A percentile compares a stretch with the other conserved stretches of the same genome.
Evolutionary conservation across 805 yeast species (phyloP).

Genomic region (Lipomyces yamanashiensis): DNA sequence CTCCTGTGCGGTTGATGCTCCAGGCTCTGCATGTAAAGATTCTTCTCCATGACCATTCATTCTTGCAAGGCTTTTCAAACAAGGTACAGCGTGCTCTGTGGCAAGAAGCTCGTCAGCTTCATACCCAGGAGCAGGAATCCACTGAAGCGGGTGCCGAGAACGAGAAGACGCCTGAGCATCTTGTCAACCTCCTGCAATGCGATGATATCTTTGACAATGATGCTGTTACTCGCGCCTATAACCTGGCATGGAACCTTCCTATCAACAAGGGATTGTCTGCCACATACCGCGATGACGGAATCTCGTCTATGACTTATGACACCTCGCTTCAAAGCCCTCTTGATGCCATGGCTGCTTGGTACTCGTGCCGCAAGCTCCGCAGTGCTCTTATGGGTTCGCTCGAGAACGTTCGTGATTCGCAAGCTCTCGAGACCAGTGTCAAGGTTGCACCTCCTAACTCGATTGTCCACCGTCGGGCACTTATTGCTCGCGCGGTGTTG

Average conservation of each 20-base stretch:
- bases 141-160: constrained; percentile 8
- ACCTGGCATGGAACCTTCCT: constrained; percentile 34
- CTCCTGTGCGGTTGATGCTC: constrained; percentile 39
- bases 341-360: constrained; percentile 44
- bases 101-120: constrained; percentile 40
- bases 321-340: constrained; percentile 39
- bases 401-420: constrained; percentile 19
- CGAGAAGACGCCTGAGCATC: constrained; percentile 36
- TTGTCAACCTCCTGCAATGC: constrained; percentile 24
- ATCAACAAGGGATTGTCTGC: constrained; percentile 19
- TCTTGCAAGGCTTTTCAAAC: constrained; percentile 31
- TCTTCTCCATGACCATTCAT: constrained; percentile 34
- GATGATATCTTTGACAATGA: constrained; percentile 41
- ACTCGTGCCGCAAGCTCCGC: constrained; percentile 39
- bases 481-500: constrained; percentile 41
- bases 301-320: constrained; percentile 37
- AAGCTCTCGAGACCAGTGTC: constrained; percentile 25
- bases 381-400: constrained; percentile 36
- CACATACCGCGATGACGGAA: constrained; percentile 34
- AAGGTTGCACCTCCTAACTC: constrained; percentile 42
- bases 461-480: constrained; percentile 40
- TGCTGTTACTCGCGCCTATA: constrained; percentile 37
- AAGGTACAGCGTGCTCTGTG: constrained; percentile 36
- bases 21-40: constrained; percentile 44
- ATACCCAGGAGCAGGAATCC: constrained; percentile 25